phyloP scores from a whole-genome alignment of 2,329 filamentous ascomycete genomes.

The Aspergillus quadrilineatus region DNA sequence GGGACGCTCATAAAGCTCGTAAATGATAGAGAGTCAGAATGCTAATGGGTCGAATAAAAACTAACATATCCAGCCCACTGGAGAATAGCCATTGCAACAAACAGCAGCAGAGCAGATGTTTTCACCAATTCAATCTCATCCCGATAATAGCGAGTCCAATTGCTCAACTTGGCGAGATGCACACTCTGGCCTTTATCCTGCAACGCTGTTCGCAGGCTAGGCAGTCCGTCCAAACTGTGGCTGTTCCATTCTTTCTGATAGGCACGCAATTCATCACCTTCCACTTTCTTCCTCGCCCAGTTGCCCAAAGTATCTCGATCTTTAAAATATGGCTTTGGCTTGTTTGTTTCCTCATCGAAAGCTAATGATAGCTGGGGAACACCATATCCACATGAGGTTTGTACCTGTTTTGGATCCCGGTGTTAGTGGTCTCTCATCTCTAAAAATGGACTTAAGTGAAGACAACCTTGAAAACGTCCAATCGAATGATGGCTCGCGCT shows the following conservation, averaged over 20 bases:
- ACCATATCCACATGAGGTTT: constrained; percentile 66
- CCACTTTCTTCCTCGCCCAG: constrained; percentile 51
- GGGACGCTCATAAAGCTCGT: neutral
- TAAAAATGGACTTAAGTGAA: neutral
- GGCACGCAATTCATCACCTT: constrained; percentile 51
- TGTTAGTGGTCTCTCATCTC: neutral
- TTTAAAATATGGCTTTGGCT: constrained; percentile 41
- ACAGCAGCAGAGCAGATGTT: constrained; percentile 19
- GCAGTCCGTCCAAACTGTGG: constrained; percentile 58
- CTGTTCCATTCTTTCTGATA: constrained; percentile 60
- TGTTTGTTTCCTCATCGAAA: constrained; percentile 32
- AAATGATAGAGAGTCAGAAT: too few relatives aligned
- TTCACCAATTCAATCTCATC: constrained; percentile 24
- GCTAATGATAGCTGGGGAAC: constrained; percentile 55
- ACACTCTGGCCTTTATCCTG: constrained; percentile 51
- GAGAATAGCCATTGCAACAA: constrained; percentile 21
- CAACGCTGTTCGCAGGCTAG: constrained; percentile 56
- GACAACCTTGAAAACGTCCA: constrained; percentile 60
- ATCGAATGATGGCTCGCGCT: constrained; percentile 60
- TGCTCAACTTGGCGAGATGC: constrained; percentile 42
- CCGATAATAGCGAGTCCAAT: constrained; percentile 20
- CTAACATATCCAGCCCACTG: constrained; percentile 18
- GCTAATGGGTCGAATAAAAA: neutral
- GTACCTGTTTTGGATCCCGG: constrained; percentile 28
- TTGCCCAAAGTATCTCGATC: constrained; percentile 58